phyloP scores from a whole-genome alignment of 805 yeast genomes.

The Metschnikowia lunata region DNA sequence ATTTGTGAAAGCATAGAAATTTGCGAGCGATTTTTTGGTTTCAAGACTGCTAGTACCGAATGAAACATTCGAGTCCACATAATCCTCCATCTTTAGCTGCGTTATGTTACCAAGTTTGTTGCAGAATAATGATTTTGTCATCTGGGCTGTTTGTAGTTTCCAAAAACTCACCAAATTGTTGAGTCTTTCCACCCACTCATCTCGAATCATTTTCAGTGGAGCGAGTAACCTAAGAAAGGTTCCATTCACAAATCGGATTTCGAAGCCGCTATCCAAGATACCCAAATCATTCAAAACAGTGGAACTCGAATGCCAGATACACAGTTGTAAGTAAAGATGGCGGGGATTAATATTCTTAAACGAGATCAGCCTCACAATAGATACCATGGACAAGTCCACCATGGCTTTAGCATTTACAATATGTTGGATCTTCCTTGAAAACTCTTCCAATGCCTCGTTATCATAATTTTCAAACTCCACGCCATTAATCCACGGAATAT shows the following conservation, averaged over 20 bases:
- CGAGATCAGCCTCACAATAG: conserved; percentile 33
- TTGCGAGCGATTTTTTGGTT: conserved; percentile 40
- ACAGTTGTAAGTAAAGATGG: conserved; percentile 25
- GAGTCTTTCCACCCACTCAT: conserved; percentile 64
- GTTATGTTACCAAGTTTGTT: conserved; percentile 44
- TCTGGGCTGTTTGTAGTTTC: conserved; percentile 42
- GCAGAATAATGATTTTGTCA: conserved; percentile 30
- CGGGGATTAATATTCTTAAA: conserved; percentile 17
- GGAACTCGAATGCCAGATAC: conserved; percentile 29
- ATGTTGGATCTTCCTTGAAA: conserved; percentile 55
- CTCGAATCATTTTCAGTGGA: conserved; percentile 42
- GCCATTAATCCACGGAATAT: conserved; percentile 58
- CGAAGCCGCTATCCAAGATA: conserved; percentile 47
- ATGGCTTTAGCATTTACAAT: conserved; percentile 56
- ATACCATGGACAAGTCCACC: conserved; percentile 54
- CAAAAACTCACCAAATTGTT: conserved; percentile 50
- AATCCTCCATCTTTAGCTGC: conserved; percentile 49
- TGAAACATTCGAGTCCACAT: conserved; percentile 50
- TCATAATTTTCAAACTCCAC: conserved; percentile 50
- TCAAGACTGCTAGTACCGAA: conserved; percentile 23
- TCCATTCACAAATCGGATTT: conserved; percentile 46
- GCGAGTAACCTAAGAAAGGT: conserved; percentile 52
- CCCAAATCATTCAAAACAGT: conserved; percentile 22
- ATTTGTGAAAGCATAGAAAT: conserved; percentile 50
- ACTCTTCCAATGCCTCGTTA: conserved; percentile 55